Evolutionary conservation across 148 eudicot species (phyloP).

Genomic region (Cornus controversa): DNA sequence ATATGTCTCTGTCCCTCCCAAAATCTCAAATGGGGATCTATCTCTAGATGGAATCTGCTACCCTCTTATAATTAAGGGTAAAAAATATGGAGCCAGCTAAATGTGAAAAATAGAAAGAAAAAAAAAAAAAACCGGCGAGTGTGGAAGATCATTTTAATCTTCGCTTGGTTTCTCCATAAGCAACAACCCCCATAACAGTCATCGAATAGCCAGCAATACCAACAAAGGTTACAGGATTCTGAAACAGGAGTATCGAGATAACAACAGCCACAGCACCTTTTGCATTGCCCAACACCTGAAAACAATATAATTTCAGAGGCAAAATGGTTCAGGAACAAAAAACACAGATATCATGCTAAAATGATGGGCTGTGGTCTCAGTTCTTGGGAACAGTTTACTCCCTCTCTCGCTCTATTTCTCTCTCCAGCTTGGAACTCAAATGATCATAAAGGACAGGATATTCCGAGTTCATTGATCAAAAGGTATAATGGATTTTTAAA

Average conservation of each 20-base stretch:
- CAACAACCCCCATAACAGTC: slow-evolving; percentile 91
- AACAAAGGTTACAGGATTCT: slow-evolving; percentile 74
- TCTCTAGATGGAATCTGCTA: neutral
- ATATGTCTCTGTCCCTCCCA: neutral
- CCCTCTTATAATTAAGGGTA: neutral
- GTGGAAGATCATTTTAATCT: slow-evolving; percentile 52
- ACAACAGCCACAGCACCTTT: slow-evolving; percentile 98
- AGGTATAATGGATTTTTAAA: no score
- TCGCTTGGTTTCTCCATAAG: slow-evolving; percentile 89
- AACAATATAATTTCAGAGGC: neutral
- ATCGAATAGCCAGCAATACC: slow-evolving; percentile 91
- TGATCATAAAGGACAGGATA: neutral
- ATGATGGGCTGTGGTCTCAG: neutral
- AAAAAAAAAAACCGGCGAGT: neutral
- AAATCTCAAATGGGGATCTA: neutral
- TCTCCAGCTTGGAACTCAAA: neutral
- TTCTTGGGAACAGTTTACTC: neutral
- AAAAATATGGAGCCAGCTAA: neutral
- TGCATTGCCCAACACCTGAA: slow-evolving; percentile 91
- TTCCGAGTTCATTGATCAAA: no score
- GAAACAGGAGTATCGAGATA: slow-evolving; percentile 84
- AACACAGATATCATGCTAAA: neutral
- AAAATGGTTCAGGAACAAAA: neutral
- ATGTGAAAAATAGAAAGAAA: neutral
- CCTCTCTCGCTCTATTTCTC: no score